Base-by-base conservation (phyloP, 805 yeast genomes). In the Saturnispora serradocipensis region DNA sequence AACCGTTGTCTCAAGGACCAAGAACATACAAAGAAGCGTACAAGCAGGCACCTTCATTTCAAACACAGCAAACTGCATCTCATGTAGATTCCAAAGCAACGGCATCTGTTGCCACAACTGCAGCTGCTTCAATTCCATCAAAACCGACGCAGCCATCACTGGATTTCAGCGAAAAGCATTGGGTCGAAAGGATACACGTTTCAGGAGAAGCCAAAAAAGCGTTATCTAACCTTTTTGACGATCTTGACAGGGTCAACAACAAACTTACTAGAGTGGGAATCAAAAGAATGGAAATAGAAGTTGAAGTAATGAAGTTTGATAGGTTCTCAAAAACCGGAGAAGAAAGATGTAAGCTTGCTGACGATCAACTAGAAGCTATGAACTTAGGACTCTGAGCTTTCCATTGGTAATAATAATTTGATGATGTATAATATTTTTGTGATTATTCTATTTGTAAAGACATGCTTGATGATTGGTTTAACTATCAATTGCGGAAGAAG, bases 361-460 rank as follows among this genome's bases (percentile, higher is more conserved):
- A 65, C 43, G 81, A 78, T 54, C 76, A 75, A 57, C 64, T 78
- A 43, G 81, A 76, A 55, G 76, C 76, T 53, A 68, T 77, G 63
- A 65, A 75, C 24, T 71, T 71, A 53, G 39, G 38, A 40, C 43
- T 51, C 36, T 18, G 44, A 43, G 30, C n/a, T 40, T 16, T 20
- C 11, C 16, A 18, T 20, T 9, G 15, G 11, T 38, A 5, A n/a
- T 9, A 8, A 6, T 8, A 11, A 38, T 11, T 38, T 38, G 9
- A 38, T 16, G 15, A 20, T 38, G 42, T 38, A 38, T 38, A 38
- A 38, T 38, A 38, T 38, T 18, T 38, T 38, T 18, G 20, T 38
- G 18, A 18, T 38, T 20, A 38, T 18, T 25, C 20, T 13, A 18
- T 18, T 9, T 38, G 22, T 18, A 38, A 18, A 30, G 34, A 10